These are phyloP conservation scores for Trypanosomatidae sp. DNA, from an alignment of 208 protist genomes.

Conservation along the genomic window DNA sequence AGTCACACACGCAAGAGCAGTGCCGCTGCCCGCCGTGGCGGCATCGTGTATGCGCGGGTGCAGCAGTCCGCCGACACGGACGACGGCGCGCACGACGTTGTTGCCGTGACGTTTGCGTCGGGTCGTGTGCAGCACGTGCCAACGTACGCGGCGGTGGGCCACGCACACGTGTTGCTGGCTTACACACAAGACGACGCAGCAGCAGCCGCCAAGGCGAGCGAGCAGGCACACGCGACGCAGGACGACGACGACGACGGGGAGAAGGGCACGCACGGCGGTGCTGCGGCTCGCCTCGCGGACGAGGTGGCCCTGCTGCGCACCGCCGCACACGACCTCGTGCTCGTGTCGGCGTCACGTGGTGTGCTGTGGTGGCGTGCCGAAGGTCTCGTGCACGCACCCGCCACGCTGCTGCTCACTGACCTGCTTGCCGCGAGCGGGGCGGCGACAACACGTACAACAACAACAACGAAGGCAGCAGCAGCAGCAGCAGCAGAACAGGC, in stretches of 20 bases:
- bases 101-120: not conserved
- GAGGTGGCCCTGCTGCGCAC: constrained; percentile 30
- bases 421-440: too few relatives aligned
- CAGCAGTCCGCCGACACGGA: not conserved
- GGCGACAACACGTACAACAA: too few relatives aligned
- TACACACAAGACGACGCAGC: too few relatives aligned
- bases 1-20: not conserved
- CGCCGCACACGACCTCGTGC: constrained; percentile 33
- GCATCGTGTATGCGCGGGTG: not conserved
- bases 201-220: too few relatives aligned
- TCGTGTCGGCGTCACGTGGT: constrained; percentile 16
- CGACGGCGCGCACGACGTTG: not conserved
- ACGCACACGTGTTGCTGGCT: too few relatives aligned
- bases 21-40: not conserved
- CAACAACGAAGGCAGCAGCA: too few relatives aligned
- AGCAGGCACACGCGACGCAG: too few relatives aligned
- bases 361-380: constrained; percentile 63
- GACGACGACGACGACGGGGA: too few relatives aligned
- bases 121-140: too few relatives aligned
- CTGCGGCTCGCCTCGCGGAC: too few relatives aligned
- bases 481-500: constrained; percentile 23
- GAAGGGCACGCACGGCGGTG: too few relatives aligned
- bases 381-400: constrained; percentile 29
- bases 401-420: constrained; percentile 36
- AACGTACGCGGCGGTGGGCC: too few relatives aligned